Conservation (phyloP, 1,284 basidiomycete species). For the Melampsora larici-populina region DNA sequence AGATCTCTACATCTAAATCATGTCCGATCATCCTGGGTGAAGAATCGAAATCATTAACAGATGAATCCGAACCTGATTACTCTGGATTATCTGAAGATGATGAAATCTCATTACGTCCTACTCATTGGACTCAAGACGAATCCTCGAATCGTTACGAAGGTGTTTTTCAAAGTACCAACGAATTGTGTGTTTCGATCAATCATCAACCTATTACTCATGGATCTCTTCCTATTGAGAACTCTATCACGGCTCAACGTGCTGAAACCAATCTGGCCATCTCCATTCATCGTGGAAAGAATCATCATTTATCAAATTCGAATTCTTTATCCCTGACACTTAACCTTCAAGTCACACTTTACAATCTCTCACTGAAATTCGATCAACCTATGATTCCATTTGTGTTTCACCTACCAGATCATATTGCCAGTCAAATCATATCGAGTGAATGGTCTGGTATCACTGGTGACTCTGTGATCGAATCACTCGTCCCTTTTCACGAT, state of each 20-base stretch:
- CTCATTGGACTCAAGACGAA: conserved; percentile 32
- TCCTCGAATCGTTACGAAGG: conserved; percentile 29
- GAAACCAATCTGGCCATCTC: conserved; percentile 20
- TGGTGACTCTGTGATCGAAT: conserved; percentile 30
- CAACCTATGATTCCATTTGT: conserved; percentile 17
- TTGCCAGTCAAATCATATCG: conserved; percentile 15
- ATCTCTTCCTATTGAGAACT: not conserved
- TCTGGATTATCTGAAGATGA: conserved; percentile 21
- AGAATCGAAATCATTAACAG: conserved; percentile 24
- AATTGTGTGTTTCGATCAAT: conserved; percentile 18
- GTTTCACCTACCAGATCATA: conserved; percentile 24
- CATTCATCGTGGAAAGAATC: conserved; percentile 18
- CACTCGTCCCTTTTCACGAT: conserved; percentile 10
- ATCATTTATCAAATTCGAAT: not conserved
- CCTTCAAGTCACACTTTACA: conserved; percentile 22
- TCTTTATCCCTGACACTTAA: conserved; percentile 16
- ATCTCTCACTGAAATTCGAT: not conserved
- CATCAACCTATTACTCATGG: not conserved
- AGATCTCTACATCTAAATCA: conserved; percentile 2
- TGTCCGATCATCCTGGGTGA: not conserved
- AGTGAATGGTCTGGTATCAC: conserved; percentile 37
- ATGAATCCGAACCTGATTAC: conserved; percentile 43
- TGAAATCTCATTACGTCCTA: not conserved
- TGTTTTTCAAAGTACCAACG: conserved; percentile 39
- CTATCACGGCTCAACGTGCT: conserved; percentile 27